Base-by-base conservation (phyloP, 129 eudicot species). In the Glebionis coronaria region DNA sequence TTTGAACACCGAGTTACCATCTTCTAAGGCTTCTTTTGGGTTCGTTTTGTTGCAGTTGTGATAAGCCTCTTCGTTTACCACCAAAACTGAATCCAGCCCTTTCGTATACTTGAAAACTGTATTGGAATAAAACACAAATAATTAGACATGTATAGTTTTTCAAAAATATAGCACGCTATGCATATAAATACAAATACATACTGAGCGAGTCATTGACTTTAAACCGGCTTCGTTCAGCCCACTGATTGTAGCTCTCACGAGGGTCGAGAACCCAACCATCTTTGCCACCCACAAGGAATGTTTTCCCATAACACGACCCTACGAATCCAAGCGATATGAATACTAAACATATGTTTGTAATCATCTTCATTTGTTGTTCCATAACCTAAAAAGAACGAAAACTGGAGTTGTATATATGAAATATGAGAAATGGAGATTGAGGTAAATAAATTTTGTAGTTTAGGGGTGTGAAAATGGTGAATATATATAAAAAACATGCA, bases 61-160 rank as follows among this genome's bases (percentile, higher is more conserved):
- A 68, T 76, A 89, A 18, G 80, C 94, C 44, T 83, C 78, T 77
- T 65, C 59, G 63, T 40, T 56, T 12, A 89, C 96, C 12, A 76
- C 73, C 59, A 83, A 68, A n/a, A 89, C 88, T n/a, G 96, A 81
- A 61, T 89, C 87, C 28, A 58, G 8, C 40, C 92, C 90, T 61
- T 81, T 62, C 54, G 74, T 62, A 71, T 81, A 89, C 80, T 82
- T 83, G 80, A 89, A 89, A 31, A 83, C 94, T 89, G 69, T 75
- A 71, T 61, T 20, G 52, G 13, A 18, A 40, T 4, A 53, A 12
- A 44, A 56, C 52, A 42, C 4, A 38, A 19, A 18, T 9, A 31
- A 3, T 31, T 31, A 31, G 9, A 31, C 40, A 31, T 9, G n/a
- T n/a, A n/a, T n/a, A n/a, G n/a, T n/a, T n/a, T n/a, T n/a, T n/a